These are phyloP conservation scores for Globisporangium echinulatum DNA, from an alignment of 352 stramenopile species.

Conservation along the genomic window DNA sequence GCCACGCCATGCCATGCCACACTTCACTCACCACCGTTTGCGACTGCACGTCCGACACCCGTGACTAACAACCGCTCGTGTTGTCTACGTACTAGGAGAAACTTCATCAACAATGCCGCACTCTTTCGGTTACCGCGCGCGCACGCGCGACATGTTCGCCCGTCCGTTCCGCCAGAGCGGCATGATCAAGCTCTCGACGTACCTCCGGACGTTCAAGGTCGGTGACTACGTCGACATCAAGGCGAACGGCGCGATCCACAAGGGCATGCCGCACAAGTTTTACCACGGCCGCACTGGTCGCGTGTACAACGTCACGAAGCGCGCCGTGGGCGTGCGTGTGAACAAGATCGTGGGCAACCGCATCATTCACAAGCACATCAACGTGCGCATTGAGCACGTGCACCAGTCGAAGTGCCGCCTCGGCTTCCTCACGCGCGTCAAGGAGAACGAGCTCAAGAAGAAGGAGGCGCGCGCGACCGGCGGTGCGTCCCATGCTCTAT, in stretches of 20 bases:
- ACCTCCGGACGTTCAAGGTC: conserved; percentile 98
- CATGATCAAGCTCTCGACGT: conserved; percentile 95
- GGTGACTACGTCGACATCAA: conserved; percentile 99
- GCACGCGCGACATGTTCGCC: conserved; percentile 99
- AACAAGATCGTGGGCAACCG: conserved; percentile 98
- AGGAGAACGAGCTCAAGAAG: conserved; percentile 98
- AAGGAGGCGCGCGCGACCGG: conserved; percentile 91
- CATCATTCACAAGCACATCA: conserved; percentile 99
- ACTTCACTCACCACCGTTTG: not conserved
- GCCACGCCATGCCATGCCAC: not conserved
- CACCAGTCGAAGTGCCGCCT: conserved; percentile 97
- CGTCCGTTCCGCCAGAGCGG: conserved; percentile 97
- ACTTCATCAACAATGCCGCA: conserved; percentile 93
- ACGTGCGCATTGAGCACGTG: conserved; percentile 99
- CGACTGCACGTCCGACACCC: too few relatives aligned
- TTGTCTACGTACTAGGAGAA: conserved; percentile 16
- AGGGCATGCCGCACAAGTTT: conserved; percentile 99
- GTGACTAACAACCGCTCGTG: conserved; percentile 17
- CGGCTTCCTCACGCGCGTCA: conserved; percentile 97
- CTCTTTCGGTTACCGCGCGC: conserved; percentile 97
- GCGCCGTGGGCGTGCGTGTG: conserved; percentile 97
- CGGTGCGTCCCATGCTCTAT: not conserved
- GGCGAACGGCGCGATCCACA: conserved; percentile 98
- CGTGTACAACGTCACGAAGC: conserved; percentile 99
- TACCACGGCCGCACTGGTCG: conserved; percentile 99